Conservation (phyloP, 2,329 filamentous ascomycete species). For the Colletotrichum musicola region DNA sequence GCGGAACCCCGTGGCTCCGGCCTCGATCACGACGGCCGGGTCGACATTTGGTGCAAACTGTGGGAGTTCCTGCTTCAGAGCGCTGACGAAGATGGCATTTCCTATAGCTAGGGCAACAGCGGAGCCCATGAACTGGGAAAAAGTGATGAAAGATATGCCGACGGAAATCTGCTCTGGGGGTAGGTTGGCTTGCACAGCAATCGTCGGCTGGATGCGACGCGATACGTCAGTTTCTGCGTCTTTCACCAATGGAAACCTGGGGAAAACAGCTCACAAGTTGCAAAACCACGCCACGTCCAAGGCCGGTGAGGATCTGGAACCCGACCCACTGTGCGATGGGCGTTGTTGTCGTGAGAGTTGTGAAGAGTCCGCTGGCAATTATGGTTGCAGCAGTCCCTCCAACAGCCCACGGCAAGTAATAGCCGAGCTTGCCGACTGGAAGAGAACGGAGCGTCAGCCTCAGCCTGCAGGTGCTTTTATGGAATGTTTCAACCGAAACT, state of each 20-base stretch:
- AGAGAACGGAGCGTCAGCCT: background rate
- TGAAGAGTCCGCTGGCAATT: constrained; percentile 38
- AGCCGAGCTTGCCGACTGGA: constrained; percentile 37
- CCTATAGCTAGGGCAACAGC: constrained; percentile 43
- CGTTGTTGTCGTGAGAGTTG: constrained; percentile 36
- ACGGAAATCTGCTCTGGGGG: constrained; percentile 42
- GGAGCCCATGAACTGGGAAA: constrained; percentile 43
- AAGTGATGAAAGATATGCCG: constrained; percentile 44
- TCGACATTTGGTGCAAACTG: constrained; percentile 40
- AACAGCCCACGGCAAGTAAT: constrained; percentile 39
- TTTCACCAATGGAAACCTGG: background rate
- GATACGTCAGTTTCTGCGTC: background rate
- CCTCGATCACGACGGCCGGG: constrained; percentile 49
- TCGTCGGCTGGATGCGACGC: constrained; percentile 37
- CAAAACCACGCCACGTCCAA: constrained; percentile 36
- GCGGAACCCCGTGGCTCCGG: constrained; percentile 57
- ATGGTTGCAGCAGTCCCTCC: constrained; percentile 28
- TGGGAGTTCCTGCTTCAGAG: constrained; percentile 9
- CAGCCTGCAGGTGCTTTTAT: background rate
- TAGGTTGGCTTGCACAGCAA: constrained; percentile 44
- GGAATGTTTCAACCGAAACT: constrained; percentile 15
- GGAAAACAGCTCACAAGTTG: constrained; percentile 47
- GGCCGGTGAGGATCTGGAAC: constrained; percentile 39
- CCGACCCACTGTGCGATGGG: constrained; percentile 34
- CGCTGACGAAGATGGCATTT: constrained; percentile 43